Conservation (phyloP, 2,329 filamentous ascomycete genomes). For the Alternaria alternata region DNA sequence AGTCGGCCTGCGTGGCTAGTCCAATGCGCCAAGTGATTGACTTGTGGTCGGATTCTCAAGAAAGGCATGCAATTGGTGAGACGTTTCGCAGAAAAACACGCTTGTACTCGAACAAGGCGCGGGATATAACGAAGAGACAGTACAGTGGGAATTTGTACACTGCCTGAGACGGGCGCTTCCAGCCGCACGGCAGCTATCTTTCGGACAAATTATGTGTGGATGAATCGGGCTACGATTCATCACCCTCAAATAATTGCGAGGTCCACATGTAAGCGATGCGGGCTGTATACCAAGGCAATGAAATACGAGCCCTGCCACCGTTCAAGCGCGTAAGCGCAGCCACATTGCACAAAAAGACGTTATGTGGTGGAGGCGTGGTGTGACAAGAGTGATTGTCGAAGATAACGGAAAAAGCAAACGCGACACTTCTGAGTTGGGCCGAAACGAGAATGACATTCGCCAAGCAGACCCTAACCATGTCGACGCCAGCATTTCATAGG, state of each 20-base stretch:
- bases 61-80: neutral
- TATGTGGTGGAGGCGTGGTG: neutral
- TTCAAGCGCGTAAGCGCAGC: neutral
- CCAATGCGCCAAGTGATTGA: neutral
- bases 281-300: neutral
- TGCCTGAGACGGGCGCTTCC: constrained; percentile 7
- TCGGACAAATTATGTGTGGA: neutral
- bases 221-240: neutral
- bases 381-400: neutral
- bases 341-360: neutral
- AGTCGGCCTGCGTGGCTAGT: constrained; percentile 3
- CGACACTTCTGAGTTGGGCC: neutral
- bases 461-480: neutral
- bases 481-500: neutral
- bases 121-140: constrained; percentile 12
- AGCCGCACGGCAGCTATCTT: constrained; percentile 6
- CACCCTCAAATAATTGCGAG: too few species aligned
- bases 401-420: neutral
- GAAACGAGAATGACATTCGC: neutral
- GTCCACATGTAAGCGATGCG: neutral
- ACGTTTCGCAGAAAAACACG: neutral
- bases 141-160: neutral
- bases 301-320: neutral
- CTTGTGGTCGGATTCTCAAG: neutral
- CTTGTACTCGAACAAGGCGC: neutral